Percentiles rank a stretch among this genome's conserved stretches.
Conservation (phyloP, 1,284 basidiomycete genomes). For the Ganoderma lucidum region DNA sequence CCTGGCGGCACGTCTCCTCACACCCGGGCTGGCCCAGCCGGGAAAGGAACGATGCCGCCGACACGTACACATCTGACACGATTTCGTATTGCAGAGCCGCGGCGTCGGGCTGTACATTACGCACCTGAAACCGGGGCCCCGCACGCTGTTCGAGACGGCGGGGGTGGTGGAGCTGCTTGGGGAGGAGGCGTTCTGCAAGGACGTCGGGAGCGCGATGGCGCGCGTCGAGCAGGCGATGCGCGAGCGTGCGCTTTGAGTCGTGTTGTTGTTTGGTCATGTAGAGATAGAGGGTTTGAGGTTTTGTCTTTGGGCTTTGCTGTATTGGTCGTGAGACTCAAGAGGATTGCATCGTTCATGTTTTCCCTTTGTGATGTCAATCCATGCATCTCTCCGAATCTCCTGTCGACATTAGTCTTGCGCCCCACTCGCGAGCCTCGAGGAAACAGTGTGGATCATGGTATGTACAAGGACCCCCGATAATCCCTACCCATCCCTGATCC, state of each 20-base stretch:
- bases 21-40: neutral
- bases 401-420: too few relatives aligned
- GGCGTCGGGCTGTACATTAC: conserved; percentile 83
- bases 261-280: too few relatives aligned
- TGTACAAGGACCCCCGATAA: too few relatives aligned
- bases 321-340: too few relatives aligned
- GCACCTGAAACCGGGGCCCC: conserved; percentile 69
- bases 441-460: too few relatives aligned
- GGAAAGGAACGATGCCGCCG: neutral
- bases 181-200: conserved; percentile 74
- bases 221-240: conserved; percentile 40
- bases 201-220: conserved; percentile 72
- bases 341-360: too few relatives aligned
- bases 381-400: too few relatives aligned
- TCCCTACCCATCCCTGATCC: too few relatives aligned
- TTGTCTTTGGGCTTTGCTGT: neutral
- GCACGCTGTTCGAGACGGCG: conserved; percentile 69
- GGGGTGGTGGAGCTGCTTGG: conserved; percentile 74
- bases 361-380: too few relatives aligned
- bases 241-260: conserved; percentile 4
- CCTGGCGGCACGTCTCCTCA: neutral
- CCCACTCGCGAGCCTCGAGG: too few relatives aligned
- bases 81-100: conserved; percentile 54
- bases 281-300: neutral
- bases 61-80: neutral